Evolutionary conservation across 805 yeast species (phyloP), one percentile per base, ranked within the genome.

Genomic region (Candida vartiovaarae): DNA sequence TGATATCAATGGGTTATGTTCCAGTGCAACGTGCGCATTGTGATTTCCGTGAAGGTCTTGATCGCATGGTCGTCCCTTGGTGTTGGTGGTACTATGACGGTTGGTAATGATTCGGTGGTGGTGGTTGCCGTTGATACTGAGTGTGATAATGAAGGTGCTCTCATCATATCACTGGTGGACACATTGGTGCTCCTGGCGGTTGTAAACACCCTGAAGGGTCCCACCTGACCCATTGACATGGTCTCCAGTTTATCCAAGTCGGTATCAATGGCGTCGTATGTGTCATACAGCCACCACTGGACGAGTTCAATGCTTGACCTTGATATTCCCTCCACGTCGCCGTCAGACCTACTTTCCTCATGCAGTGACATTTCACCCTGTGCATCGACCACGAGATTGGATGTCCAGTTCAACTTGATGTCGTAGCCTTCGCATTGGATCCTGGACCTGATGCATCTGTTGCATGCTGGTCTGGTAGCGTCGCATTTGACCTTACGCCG

Each of bases 401-500:
- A 60, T 1, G 69, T 60, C 96, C 96, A 89, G 48, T 88, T 66
- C 40, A 89, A 71, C 55, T 85, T 84, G 46, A 88, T 78, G 45
- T 78, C 84, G 57, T 87, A 89, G 1, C 96, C 96, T 33, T 82
- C 88, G 56, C 96, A 89, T 2, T 67, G 63, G 34, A 84, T 56
- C 2, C 80, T 78, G 0, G 88, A 74, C 54, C 77, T 79, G 25
- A 64, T 62, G 61, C 96, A 89, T 46, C 84, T 71, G 9, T 63
- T 56, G 64, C 96, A 89, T 6, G 62, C 56, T 0, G 96, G 96
- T 50, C 74, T 72, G 24, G 67, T 65, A 34, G 82, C 69, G 60
- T 88, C 96, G 62, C 96, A 89, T 43, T 84, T 80, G 38, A 88
- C 80, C 58, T 87, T 84, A 36, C 96, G 61, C n/a, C 82, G 64